Percentiles rank a stretch among this genome's conserved stretches.
These are phyloP conservation scores for Plenodomus lindquistii DNA, from an alignment of 2,329 filamentous ascomycete genomes.

Conservation along the genomic window DNA sequence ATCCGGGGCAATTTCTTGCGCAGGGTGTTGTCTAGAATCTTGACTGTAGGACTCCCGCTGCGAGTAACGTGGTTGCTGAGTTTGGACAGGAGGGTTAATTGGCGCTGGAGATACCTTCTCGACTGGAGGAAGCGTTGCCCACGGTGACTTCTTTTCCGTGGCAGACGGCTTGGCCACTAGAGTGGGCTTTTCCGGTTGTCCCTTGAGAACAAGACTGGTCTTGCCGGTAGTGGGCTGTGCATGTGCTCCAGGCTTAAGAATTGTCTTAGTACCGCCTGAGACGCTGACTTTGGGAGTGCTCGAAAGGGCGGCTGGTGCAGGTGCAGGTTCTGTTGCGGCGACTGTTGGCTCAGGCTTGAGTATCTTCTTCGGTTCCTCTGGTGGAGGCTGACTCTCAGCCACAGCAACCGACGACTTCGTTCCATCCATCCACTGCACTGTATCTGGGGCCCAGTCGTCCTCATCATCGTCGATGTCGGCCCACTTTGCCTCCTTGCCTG, in stretches of 20 bases:
- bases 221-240: slow-evolving; percentile 42
- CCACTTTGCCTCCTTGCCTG: slow-evolving; percentile 78
- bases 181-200: slow-evolving; percentile 70
- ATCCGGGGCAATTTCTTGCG: slow-evolving; percentile 89
- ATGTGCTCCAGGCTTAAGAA: slow-evolving; percentile 53
- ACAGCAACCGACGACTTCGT: slow-evolving; percentile 78
- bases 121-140: slow-evolving; percentile 83
- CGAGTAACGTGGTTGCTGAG: slow-evolving; percentile 53
- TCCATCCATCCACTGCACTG: slow-evolving; percentile 86
- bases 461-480: slow-evolving; percentile 88
- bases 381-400: slow-evolving; percentile 46
- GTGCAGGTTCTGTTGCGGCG: slow-evolving; percentile 46
- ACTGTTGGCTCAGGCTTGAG: slow-evolving; percentile 27
- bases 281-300: slow-evolving; percentile 43
- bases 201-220: slow-evolving; percentile 66
- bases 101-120: slow-evolving; percentile 75
- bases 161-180: slow-evolving; percentile 73
- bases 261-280: slow-evolving; percentile 50
- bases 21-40: slow-evolving; percentile 58
- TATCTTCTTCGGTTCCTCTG: slow-evolving; percentile 30
- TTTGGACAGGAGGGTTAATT: slow-evolving; percentile 58
- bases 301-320: slow-evolving; percentile 19
- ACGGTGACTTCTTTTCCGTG: slow-evolving; percentile 82
- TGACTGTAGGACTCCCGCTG: slow-evolving; percentile 61
- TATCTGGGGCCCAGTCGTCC: slow-evolving; percentile 83